Base-by-base conservation (phyloP, 2,329 filamentous ascomycete species). In the Fusarium fujikuroi region DNA sequence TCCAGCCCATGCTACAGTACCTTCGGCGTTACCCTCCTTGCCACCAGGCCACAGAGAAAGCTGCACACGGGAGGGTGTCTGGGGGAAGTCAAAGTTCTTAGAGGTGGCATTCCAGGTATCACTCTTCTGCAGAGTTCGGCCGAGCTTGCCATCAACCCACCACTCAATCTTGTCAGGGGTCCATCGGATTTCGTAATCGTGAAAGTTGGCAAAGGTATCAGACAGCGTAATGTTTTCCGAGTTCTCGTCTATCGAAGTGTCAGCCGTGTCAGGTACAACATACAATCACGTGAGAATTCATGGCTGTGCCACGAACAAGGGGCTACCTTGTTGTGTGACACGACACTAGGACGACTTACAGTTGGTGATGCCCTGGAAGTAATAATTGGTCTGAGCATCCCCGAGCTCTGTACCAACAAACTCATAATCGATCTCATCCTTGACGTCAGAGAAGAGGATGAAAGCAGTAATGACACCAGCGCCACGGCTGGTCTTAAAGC, bases 341-440 rank as follows among this genome's bases (percentile, higher is more conserved):
- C 18, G n/a, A 65, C 44, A 21, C 18, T 8, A 16, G 21, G 37
- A 50, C 36, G 9, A 80, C 93, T 86, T 87, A 97, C 94, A 98
- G 82, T 95, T 88, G 43, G 94, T 92, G 72, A 98, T 92, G 79
- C 96, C 96, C 85, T 98, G 95, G 85, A 92, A 98, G 85, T 98
- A 99, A 87, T 91, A 99, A 86, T 99, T 99, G 80, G 95, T 96
- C 86, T 99, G 95, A 23, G 92, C 93, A 71, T 88, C 89, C 52
- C 86, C 80, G 70, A 97, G 86, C 79, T 98, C 93, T 49, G 89
- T 89, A 74, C 96, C 96, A 61, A 99, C 89, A 81, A 93, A 98
- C 82, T 99, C 96, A 81, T 94, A 98, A 85, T 99, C 96, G 78
- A 99, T 97, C 84, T 99, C 96, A 80, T 99, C 96, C 87, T 98